Evolutionary conservation across 805 yeast species (phyloP).

Genomic region (Metschnikowia henanensis): DNA sequence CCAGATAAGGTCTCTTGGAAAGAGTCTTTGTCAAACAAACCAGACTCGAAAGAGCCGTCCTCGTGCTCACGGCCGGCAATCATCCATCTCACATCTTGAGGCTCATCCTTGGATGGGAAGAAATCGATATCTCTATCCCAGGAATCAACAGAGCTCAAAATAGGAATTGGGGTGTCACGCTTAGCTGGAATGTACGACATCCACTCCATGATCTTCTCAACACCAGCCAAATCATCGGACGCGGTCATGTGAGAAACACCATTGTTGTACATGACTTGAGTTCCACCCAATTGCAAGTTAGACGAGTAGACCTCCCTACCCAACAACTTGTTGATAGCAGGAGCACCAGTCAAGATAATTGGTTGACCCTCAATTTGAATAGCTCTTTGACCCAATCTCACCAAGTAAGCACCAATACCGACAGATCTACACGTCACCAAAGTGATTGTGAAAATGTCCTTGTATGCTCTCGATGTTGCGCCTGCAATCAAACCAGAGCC

Average conservation of each 20-base stretch:
- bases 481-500: slow-evolving; percentile 99
- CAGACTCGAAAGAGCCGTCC: slow-evolving; percentile 72
- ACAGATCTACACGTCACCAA: slow-evolving; percentile 99
- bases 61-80: slow-evolving; percentile 79
- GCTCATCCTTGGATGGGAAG: slow-evolving; percentile 67
- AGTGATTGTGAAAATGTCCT: slow-evolving; percentile 96
- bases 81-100: slow-evolving; percentile 93
- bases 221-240: slow-evolving; percentile 95
- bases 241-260: slow-evolving; percentile 99
- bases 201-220: slow-evolving; percentile 93
- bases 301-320: slow-evolving; percentile 98
- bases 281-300: slow-evolving; percentile 97
- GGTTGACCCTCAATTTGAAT: slow-evolving; percentile 99
- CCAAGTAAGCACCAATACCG: slow-evolving; percentile 99
- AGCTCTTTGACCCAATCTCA: slow-evolving; percentile 97
- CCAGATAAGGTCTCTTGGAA: slow-evolving; percentile 97
- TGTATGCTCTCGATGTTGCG: slow-evolving; percentile 96
- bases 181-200: slow-evolving; percentile 90
- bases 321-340: slow-evolving; percentile 93
- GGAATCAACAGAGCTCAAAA: slow-evolving; percentile 72
- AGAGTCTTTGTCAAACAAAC: slow-evolving; percentile 89
- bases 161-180: slow-evolving; percentile 89
- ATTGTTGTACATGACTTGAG: slow-evolving; percentile 96
- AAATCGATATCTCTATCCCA: slow-evolving; percentile 96
- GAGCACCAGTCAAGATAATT: slow-evolving; percentile 97